Conservation (phyloP, 1,284 basidiomycete species). For the Chondrostereum purpureum region DNA sequence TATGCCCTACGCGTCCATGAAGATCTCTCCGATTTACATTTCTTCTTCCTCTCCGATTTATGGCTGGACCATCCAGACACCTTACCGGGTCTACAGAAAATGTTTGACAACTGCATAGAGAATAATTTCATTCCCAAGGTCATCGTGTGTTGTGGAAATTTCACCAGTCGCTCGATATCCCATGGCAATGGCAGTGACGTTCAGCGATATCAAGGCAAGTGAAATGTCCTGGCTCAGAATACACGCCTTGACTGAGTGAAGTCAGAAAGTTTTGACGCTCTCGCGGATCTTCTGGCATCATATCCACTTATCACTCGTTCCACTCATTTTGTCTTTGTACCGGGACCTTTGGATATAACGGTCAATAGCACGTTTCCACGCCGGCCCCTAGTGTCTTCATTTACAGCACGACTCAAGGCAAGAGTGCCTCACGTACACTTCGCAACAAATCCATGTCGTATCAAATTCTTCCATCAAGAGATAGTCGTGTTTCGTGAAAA, state of each 20-base stretch:
- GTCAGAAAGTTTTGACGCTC: conserved; percentile 79
- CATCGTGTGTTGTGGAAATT: conserved; percentile 94
- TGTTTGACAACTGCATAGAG: conserved; percentile 91
- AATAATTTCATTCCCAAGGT: conserved; percentile 81
- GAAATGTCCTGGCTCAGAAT: too few species aligned
- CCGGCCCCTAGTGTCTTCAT: conserved; percentile 68
- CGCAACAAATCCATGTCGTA: conserved; percentile 88
- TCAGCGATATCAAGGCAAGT: conserved; percentile 75
- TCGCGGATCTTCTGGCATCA: conserved; percentile 79
- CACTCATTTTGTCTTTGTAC: conserved; percentile 92
- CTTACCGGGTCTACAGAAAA: conserved; percentile 69
- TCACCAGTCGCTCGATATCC: conserved; percentile 75
- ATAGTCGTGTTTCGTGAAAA: conserved; percentile 94
- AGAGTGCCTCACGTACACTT: conserved; percentile 78
- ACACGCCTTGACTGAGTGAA: conserved; percentile 10
- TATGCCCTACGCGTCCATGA: conserved; percentile 51
- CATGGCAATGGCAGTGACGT: conserved; percentile 76
- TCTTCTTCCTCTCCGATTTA: conserved; percentile 93
- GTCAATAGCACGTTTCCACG: conserved; percentile 75
- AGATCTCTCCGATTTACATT: conserved; percentile 73
- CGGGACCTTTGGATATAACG: conserved; percentile 87
- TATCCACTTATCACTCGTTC: conserved; percentile 72
- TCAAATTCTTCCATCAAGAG: conserved; percentile 95
- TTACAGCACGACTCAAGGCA: conserved; percentile 61
- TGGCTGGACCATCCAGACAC: conserved; percentile 91